Percentiles rank a stretch among this genome's conserved stretches.
phyloP scores from a whole-genome alignment of 2,329 filamentous ascomycete species.

The Endoconidiophora polonica region DNA sequence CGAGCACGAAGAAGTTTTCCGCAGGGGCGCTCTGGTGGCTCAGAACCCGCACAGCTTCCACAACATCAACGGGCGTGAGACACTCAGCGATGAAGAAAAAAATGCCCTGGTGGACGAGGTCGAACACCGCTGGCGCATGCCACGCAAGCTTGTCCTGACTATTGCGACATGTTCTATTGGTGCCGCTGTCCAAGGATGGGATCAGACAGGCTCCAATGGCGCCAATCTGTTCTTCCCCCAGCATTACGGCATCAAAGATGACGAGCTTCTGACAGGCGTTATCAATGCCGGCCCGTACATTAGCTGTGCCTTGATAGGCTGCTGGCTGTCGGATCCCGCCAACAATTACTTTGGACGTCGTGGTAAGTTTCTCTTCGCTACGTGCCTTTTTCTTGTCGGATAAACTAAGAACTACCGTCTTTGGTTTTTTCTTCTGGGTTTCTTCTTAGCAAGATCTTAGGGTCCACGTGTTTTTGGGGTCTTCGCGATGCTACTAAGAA shows the following conservation, averaged over 20 bases:
- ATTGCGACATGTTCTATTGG: constrained; percentile 39
- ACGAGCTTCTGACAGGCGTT: constrained; percentile 26
- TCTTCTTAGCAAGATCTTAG: no score
- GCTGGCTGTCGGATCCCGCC: constrained; percentile 41
- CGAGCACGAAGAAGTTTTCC: constrained; percentile 28
- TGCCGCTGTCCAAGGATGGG: constrained; percentile 44
- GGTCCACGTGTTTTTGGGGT: background rate
- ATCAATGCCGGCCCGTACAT: constrained; percentile 29
- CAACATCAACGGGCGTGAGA: constrained; percentile 17
- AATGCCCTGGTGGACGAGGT: constrained; percentile 24
- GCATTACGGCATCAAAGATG: constrained; percentile 23
- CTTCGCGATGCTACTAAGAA: background rate
- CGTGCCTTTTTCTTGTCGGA: background rate
- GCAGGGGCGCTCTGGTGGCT: constrained; percentile 23
- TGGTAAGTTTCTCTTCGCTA: constrained; percentile 17
- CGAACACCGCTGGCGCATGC: constrained; percentile 42
- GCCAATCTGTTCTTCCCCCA: constrained; percentile 43
- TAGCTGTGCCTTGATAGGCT: constrained; percentile 24
- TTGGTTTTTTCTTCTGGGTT: no score
- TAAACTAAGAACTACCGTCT: no score
- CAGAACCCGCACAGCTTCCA: constrained; percentile 16
- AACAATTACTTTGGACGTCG: constrained; percentile 50
- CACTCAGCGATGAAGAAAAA: constrained; percentile 23
- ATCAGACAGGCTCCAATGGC: constrained; percentile 45
- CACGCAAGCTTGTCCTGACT: constrained; percentile 25